Evolutionary conservation across 495 filamentous ascomycete genomes (phyloP).

Genomic region (Penicillium maclennaniae): DNA sequence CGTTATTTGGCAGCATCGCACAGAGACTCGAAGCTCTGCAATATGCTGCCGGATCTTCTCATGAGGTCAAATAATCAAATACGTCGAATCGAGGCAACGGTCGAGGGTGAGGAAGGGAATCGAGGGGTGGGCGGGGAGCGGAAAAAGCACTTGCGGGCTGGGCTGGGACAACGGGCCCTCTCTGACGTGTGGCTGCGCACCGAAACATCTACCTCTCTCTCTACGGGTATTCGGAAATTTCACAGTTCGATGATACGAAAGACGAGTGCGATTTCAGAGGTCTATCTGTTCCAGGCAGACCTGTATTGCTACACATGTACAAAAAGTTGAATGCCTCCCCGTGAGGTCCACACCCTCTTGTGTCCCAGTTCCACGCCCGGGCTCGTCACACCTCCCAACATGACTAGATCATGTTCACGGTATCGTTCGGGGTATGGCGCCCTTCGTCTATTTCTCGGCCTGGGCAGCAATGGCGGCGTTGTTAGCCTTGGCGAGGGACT

Average conservation of each 20-base stretch:
- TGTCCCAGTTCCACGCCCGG: conserved; percentile 15
- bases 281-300: conserved; percentile 18
- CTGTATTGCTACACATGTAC: conserved; percentile 48
- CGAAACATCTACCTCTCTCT: neutral
- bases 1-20: conserved; percentile 40
- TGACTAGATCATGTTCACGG: conserved; percentile 10
- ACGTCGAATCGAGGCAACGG: neutral
- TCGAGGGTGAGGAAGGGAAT: conserved; percentile 5
- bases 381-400: conserved; percentile 18
- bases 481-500: conserved; percentile 71
- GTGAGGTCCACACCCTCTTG: conserved; percentile 14
- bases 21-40: conserved; percentile 24
- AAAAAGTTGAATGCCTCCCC: conserved; percentile 28
- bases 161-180: conserved; percentile 14
- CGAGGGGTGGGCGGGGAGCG: conserved; percentile 23
- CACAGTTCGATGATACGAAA: conserved; percentile 7
- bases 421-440: neutral
- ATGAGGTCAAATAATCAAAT: conserved; percentile 2
- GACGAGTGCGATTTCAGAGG: conserved; percentile 28
- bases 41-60: conserved; percentile 27
- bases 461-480: conserved; percentile 49
- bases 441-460: conserved; percentile 39
- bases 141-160: conserved; percentile 23
- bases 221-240: neutral
- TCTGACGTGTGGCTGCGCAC: conserved; percentile 24